A percentile compares a stretch with the other conserved stretches of the same genome.
phyloP scores from a whole-genome alignment of 2,329 filamentous ascomycete genomes.

The Mariannaea elegans region DNA sequence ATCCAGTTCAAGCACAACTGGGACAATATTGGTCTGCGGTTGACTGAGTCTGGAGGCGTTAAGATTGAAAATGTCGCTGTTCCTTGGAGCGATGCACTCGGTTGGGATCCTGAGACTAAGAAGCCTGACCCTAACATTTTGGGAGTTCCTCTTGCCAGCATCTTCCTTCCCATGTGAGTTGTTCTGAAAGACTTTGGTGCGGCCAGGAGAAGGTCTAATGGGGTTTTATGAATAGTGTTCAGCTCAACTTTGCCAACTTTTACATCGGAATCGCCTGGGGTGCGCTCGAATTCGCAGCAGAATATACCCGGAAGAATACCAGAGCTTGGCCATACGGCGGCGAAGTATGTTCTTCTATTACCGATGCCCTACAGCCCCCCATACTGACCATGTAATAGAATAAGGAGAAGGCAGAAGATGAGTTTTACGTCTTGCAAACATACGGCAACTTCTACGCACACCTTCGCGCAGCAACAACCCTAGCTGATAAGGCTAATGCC shows the following conservation, averaged over 20 bases:
- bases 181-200: neutral
- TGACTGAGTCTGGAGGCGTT: constrained; percentile 71
- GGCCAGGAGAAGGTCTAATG: no score
- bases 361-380: neutral
- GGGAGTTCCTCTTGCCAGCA: constrained; percentile 60
- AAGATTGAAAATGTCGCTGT: constrained; percentile 65
- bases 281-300: constrained; percentile 61
- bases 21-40: constrained; percentile 70
- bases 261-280: constrained; percentile 71
- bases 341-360: constrained; percentile 53
- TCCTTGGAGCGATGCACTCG: constrained; percentile 69
- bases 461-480: constrained; percentile 65
- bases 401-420: constrained; percentile 66
- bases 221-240: constrained; percentile 53
- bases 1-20: constrained; percentile 69
- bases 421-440: constrained; percentile 71
- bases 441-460: constrained; percentile 73
- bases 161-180: constrained; percentile 66
- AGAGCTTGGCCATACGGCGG: constrained; percentile 72
- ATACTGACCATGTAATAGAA: constrained; percentile 42
- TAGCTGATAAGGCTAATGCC: constrained; percentile 64
- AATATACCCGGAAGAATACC: constrained; percentile 65
- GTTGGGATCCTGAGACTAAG: constrained; percentile 63
- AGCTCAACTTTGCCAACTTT: constrained; percentile 73
- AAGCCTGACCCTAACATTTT: constrained; percentile 60